Conservation (phyloP, 2,329 filamentous ascomycete genomes). For the Hymenoscyphus linearis region DNA sequence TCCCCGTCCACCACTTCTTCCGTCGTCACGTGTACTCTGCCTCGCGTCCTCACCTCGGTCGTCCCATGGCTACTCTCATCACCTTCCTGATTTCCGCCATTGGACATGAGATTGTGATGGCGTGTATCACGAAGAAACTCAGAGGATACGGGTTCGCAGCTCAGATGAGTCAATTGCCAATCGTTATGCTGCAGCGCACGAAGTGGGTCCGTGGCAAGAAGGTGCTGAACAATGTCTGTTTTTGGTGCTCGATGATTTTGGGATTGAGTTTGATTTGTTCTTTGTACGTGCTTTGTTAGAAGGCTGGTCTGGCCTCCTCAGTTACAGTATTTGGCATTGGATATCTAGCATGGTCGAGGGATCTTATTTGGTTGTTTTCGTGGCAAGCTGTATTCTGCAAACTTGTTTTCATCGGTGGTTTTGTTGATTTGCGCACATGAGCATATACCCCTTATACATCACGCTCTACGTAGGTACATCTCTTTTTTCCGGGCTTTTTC, state of each 20-base stretch:
- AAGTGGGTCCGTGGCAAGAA: constrained; percentile 67
- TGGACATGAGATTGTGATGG: constrained; percentile 94
- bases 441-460: background rate
- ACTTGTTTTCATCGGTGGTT: background rate
- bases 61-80: constrained; percentile 72
- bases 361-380: background rate
- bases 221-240: constrained; percentile 82
- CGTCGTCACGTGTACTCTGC: constrained; percentile 90
- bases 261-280: constrained; percentile 60
- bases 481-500: too few species aligned
- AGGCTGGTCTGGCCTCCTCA: too few species aligned
- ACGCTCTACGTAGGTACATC: too few species aligned
- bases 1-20: constrained; percentile 95
- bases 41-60: constrained; percentile 69
- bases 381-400: too few species aligned
- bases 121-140: constrained; percentile 95
- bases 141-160: constrained; percentile 88
- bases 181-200: constrained; percentile 85
- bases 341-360: too few species aligned
- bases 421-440: background rate
- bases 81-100: constrained; percentile 88
- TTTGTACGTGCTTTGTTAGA: constrained; percentile 24
- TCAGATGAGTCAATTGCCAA: constrained; percentile 95
- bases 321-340: background rate
- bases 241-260: constrained; percentile 89